Percentiles rank a stretch among this genome's conserved stretches.
Conservation (phyloP, 1,139 yeast species). For the Lodderomyces theae region DNA sequence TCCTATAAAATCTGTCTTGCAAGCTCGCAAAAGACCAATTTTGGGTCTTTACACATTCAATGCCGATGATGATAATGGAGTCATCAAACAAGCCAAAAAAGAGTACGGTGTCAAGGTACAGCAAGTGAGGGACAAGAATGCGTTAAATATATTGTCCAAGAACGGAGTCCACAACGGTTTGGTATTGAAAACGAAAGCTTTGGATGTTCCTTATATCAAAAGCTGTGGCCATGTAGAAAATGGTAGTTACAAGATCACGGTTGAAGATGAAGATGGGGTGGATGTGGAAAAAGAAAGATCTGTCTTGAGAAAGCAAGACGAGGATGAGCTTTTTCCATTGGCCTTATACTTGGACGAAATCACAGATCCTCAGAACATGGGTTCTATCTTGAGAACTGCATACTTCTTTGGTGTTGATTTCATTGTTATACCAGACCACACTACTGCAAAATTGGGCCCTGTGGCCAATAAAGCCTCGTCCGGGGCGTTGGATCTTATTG, state of each 20-base stretch:
- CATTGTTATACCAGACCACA: constrained; percentile 64
- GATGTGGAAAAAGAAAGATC: constrained; percentile 11
- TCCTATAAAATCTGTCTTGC: constrained; percentile 68
- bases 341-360: constrained; percentile 80
- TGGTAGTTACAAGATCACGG: constrained; percentile 27
- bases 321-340: constrained; percentile 48
- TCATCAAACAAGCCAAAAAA: constrained; percentile 44
- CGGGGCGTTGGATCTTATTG: constrained; percentile 81
- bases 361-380: constrained; percentile 88
- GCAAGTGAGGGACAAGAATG: constrained; percentile 48
- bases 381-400: constrained; percentile 81
- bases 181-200: constrained; percentile 65
- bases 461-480: constrained; percentile 78
- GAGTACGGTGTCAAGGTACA: constrained; percentile 43
- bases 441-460: constrained; percentile 74
- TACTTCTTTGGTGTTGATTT: constrained; percentile 85
- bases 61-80: constrained; percentile 28
- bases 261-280: constrained; percentile 12
- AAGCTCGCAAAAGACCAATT: constrained; percentile 54
- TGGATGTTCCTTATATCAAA: constrained; percentile 44
- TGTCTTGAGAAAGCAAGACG: constrained; percentile 13
- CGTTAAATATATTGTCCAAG: constrained; percentile 57
- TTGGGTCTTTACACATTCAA: constrained; percentile 52
- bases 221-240: constrained; percentile 30
- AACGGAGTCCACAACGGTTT: constrained; percentile 83